Percentiles rank a stretch among this genome's conserved stretches.
Conservation (phyloP, 1,284 basidiomycete species). For the Ustilago nuda region DNA sequence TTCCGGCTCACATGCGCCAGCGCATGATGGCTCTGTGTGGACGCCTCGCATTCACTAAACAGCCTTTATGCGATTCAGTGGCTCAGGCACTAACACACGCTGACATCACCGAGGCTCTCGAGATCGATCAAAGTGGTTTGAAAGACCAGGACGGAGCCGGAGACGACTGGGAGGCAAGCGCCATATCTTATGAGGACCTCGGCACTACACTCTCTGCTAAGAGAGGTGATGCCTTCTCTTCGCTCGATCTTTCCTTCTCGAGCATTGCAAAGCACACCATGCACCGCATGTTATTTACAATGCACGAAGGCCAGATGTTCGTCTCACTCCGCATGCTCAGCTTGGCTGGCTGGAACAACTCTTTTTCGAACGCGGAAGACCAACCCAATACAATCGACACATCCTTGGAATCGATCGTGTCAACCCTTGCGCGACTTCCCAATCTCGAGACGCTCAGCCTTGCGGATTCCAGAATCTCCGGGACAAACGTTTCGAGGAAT, state of each 20-base stretch:
- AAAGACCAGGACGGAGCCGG: conserved; percentile 21
- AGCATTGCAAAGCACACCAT: conserved; percentile 18
- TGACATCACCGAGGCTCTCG: background rate
- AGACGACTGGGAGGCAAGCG: conserved; percentile 2
- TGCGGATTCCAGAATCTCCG: conserved; percentile 21
- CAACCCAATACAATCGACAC: background rate
- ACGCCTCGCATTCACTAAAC: conserved; percentile 24
- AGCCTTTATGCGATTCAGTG: conserved; percentile 26
- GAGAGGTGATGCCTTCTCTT: background rate
- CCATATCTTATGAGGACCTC: background rate
- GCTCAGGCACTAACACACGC: conserved; percentile 20
- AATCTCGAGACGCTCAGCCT: conserved; percentile 40
- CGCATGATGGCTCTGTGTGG: conserved; percentile 35
- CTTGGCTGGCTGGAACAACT: conserved; percentile 31
- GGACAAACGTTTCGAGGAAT: background rate
- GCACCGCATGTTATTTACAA: conserved; percentile 8
- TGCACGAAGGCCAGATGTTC: background rate
- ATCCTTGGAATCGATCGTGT: conserved; percentile 14
- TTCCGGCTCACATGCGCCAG: conserved; percentile 32
- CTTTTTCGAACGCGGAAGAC: background rate
- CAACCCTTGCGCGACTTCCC: conserved; percentile 23
- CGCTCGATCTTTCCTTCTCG: conserved; percentile 45
- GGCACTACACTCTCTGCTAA: background rate
- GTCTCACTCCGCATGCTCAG: conserved; percentile 32
- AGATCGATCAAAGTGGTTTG: background rate